Base-by-base conservation (phyloP, 1,139 yeast species). In the Yamadazyma diospyri region DNA sequence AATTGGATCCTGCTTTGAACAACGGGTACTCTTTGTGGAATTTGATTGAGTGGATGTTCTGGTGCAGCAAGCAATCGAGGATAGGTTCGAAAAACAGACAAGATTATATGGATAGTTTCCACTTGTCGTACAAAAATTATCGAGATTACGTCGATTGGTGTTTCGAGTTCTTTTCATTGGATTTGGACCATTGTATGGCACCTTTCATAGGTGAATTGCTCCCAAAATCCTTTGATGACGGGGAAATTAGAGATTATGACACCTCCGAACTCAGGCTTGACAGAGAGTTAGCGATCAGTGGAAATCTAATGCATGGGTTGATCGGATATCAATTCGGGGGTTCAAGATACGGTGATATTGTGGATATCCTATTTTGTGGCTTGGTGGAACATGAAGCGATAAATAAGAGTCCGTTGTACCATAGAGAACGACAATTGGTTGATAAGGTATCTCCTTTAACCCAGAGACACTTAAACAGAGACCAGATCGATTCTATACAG, bases 21-120 rank as follows among this genome's bases (percentile, higher is more conserved):
- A 20, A 37, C 4, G 42, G 40, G 4, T 65, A 57, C 40, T 47
- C 43, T 29, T 7, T 64, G 8, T 63, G 69, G 70, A 37, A 45
- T 7, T 39, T 65, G 27, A 37, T 62, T 6, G 53, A 56, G 32
- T 65, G 70, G 70, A 41, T 58, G 2, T 61, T 61, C 32, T 51
- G 51, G 39, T 64, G 71, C 45, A 61, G 65, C 9, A 57, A 56
- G 13, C 16, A 23, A 12, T 32, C 39, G 2, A 22, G 15, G 16
- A 23, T 24, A 2, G 14, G 20, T 14, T n/a, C 28, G n/a, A 12
- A 15, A 4, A 11, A 15, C 5, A 9, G 3, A 2, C 12, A 14
- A 3, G 33, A 23, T 17, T 6, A n/a, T n/a, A 16, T 22, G 9
- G 36, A 59, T 37, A 23, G 39, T 5, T 48, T 61, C 19, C 59